Conservation (phyloP, 192 early-diverging fungal species). For the Podila clonocystis region DNA sequence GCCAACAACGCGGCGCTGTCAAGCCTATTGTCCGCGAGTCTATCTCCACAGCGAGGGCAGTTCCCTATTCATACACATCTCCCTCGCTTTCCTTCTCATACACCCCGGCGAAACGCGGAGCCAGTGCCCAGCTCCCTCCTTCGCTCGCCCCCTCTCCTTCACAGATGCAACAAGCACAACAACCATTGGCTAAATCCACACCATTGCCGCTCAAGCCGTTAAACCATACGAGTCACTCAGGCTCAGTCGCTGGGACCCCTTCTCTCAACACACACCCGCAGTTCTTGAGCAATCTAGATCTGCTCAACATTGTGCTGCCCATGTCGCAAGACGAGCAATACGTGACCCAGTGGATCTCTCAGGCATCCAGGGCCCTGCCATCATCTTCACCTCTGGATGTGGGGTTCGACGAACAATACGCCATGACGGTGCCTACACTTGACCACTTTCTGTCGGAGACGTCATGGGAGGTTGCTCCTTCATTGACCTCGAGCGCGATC, state of each 20-base stretch:
- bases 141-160: neutral
- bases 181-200: neutral
- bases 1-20: neutral
- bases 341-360: neutral
- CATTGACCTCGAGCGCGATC: too few species aligned
- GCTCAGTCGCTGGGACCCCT: neutral
- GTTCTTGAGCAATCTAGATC: neutral
- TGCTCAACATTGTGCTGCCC: conserved; percentile 2
- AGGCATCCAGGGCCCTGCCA: neutral
- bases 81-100: neutral
- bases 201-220: neutral
- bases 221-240: neutral
- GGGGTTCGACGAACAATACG: too few species aligned
- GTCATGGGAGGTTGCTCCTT: too few species aligned
- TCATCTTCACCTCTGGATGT: too few species aligned
- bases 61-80: neutral
- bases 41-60: neutral
- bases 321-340: neutral
- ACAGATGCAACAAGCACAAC: neutral
- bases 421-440: too few species aligned
- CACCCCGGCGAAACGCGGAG: neutral
- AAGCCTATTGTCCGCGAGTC: neutral
- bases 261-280: neutral
- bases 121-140: neutral
- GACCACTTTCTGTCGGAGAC: too few species aligned